Evolutionary conservation across 176 grass and related monocot species (phyloP).

Genomic region (Eleusine indica): DNA sequence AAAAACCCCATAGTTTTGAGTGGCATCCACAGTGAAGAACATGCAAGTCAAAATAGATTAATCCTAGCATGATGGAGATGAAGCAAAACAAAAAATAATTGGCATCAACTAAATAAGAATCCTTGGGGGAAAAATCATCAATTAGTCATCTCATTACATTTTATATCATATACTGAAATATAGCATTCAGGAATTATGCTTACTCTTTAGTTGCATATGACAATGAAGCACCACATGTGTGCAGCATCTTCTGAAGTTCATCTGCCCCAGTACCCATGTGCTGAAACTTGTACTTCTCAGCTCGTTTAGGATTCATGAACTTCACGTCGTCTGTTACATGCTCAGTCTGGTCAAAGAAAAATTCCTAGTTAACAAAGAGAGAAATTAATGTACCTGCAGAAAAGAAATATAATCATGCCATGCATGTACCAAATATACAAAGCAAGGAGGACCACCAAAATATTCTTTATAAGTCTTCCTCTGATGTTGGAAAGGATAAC

Average conservation of each 20-base stretch:
- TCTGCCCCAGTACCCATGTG: slow-evolving; percentile 46
- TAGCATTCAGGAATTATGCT: slow-evolving; percentile 32
- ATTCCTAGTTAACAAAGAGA: slow-evolving; percentile 25
- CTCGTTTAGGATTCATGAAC: slow-evolving; percentile 69
- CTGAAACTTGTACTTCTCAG: slow-evolving; percentile 68
- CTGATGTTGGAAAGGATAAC: slow-evolving; percentile 73
- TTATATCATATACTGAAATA: slow-evolving; percentile 38
- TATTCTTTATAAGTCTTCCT: slow-evolving; percentile 73
- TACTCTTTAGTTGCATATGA: slow-evolving; percentile 83
- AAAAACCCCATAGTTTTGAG: neutral
- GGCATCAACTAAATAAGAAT: neutral
- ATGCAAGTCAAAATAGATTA: slow-evolving; percentile 13
- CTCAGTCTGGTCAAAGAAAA: slow-evolving; percentile 46
- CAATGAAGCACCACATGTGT: slow-evolving; percentile 72
- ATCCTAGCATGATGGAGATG: neutral
- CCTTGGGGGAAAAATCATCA: neutral
- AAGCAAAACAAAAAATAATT: slow-evolving; percentile 1
- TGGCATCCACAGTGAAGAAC: slow-evolving; percentile 14
- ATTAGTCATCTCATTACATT: neutral
- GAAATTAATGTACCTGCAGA: slow-evolving; percentile 29
- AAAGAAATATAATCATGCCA: slow-evolving; percentile 36
- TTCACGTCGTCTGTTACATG: slow-evolving; percentile 66
- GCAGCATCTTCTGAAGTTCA: slow-evolving; percentile 75
- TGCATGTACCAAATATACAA: slow-evolving; percentile 54
- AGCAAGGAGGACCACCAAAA: slow-evolving; percentile 58